These are phyloP conservation scores for Aspergillus sp. DNA, from an alignment of 2,329 filamentous ascomycete genomes.

Conservation along the genomic window DNA sequence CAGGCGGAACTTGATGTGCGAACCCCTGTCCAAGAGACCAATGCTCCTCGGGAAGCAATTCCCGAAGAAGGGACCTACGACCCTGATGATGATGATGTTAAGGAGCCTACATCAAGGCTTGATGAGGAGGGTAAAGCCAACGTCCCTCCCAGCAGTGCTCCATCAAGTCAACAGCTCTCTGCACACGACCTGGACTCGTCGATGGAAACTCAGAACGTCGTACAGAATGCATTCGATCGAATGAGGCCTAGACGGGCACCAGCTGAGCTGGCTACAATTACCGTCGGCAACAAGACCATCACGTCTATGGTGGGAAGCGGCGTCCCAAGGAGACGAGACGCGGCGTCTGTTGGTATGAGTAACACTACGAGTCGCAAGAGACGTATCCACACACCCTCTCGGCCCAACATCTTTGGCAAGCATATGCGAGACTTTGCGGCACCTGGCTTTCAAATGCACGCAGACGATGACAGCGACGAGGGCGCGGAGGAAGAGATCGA, in stretches of 20 bases:
- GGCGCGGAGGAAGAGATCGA: slow-evolving; percentile 27
- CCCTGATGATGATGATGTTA: not conserved
- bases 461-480: slow-evolving; percentile 26
- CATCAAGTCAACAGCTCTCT: slow-evolving; percentile 12
- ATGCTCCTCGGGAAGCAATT: not conserved
- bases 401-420: slow-evolving; percentile 42
- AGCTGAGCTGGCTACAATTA: slow-evolving; percentile 69
- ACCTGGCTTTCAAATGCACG: slow-evolving; percentile 46
- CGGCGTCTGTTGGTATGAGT: slow-evolving; percentile 22
- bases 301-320: slow-evolving; percentile 64
- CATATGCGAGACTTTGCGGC: slow-evolving; percentile 54
- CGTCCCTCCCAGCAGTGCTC: slow-evolving; percentile 2
- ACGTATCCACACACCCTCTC: slow-evolving; percentile 36
- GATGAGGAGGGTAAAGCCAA: slow-evolving; percentile 7
- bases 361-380: slow-evolving; percentile 35
- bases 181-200: slow-evolving; percentile 8
- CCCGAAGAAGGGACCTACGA: too few relatives aligned
- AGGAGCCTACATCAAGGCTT: slow-evolving; percentile 9
- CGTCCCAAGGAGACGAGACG: slow-evolving; percentile 34
- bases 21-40: not conserved
- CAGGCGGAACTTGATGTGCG: not conserved
- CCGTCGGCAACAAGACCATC: slow-evolving; percentile 66
- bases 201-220: slow-evolving; percentile 40
- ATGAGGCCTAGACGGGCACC: slow-evolving; percentile 63
- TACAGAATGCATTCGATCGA: slow-evolving; percentile 62